These are phyloP conservation scores for Chaetomium tenue DNA, from an alignment of 495 filamentous ascomycete species.

Conservation along the genomic window DNA sequence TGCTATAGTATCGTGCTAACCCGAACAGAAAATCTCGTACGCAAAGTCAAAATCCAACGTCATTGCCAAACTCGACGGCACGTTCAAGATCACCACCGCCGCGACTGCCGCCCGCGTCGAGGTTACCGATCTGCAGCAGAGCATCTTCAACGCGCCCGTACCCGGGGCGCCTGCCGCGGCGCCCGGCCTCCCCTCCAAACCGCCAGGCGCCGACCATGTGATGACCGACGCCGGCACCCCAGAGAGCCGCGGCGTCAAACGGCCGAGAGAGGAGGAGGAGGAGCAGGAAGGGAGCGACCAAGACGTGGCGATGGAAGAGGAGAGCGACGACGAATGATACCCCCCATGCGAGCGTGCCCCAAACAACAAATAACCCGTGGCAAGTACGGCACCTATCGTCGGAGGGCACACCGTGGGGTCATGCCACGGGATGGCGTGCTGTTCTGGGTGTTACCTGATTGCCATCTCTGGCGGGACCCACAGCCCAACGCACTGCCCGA, in stretches of 20 bases:
- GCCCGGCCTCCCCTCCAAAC: constrained; percentile 43
- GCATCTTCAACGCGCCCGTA: constrained; percentile 71
- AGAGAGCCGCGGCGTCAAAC: constrained; percentile 57
- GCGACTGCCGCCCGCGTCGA: constrained; percentile 53
- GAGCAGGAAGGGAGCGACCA: constrained; percentile 63
- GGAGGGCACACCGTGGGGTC: too few relatives aligned
- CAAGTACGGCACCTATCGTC: too few relatives aligned
- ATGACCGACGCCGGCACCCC: constrained; percentile 47
- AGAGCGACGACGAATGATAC: constrained; percentile 56
- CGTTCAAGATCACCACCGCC: constrained; percentile 63
- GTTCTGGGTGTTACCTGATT: constrained; percentile 17
- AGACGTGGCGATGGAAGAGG: constrained; percentile 58
- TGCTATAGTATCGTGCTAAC: constrained; percentile 26
- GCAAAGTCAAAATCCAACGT: constrained; percentile 82
- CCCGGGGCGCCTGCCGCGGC: constrained; percentile 46
- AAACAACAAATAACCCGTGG: background rate
- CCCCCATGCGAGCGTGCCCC: background rate
- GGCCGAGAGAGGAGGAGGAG: constrained; percentile 59
- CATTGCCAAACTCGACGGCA: constrained; percentile 86
- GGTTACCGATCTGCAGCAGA: constrained; percentile 74
- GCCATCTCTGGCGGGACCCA: constrained; percentile 63
- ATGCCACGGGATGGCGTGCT: background rate
- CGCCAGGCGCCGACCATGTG: constrained; percentile 40
- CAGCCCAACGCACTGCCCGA: constrained; percentile 71
- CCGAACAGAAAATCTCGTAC: constrained; percentile 76